Percentiles rank a stretch among this genome's conserved stretches.
Conservation (phyloP, 192 early-diverging fungal species). For the Phlyctochytrium arcticum region DNA sequence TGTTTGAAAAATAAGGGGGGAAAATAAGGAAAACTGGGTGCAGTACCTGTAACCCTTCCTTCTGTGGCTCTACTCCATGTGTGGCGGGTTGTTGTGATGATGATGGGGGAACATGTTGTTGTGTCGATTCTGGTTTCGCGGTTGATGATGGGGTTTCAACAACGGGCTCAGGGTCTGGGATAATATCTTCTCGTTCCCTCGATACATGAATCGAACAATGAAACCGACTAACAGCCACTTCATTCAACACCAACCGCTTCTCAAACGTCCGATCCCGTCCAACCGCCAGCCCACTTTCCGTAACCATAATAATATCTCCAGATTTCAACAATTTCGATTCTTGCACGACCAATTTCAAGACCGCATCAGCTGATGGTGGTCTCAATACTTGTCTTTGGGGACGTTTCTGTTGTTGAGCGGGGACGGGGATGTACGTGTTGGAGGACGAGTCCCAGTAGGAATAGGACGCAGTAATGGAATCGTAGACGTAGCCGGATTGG, state of each 20-base stretch:
- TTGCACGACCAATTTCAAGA: conserved; percentile 24
- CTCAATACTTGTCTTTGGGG: too few species aligned
- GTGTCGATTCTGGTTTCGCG: too few species aligned
- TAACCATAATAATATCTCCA: conserved; percentile 19
- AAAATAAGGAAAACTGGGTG: too few species aligned
- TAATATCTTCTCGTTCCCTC: not conserved
- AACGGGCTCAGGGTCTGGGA: not conserved
- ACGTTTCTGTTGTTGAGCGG: not conserved
- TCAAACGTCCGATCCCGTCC: conserved; percentile 18
- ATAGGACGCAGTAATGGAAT: not conserved
- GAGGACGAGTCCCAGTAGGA: not conserved
- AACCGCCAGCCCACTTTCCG: conserved; percentile 10
- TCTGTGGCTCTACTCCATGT: too few species aligned
- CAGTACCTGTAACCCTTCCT: too few species aligned
- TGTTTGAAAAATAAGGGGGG: too few species aligned
- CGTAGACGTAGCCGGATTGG: conserved; percentile 1
- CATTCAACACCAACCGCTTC: conserved; percentile 21
- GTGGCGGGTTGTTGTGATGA: too few species aligned
- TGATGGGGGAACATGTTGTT: too few species aligned
- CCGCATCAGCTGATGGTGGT: conserved; percentile 9
- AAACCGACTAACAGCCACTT: conserved; percentile 20
- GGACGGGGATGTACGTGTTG: not conserved
- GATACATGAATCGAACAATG: conserved; percentile 21
- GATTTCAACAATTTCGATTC: not conserved
- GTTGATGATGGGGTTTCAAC: too few species aligned